Evolutionary conservation across 805 yeast species (phyloP), one percentile per base, ranked within the genome.

Genomic region (Teunomyces lycoperdinae): DNA sequence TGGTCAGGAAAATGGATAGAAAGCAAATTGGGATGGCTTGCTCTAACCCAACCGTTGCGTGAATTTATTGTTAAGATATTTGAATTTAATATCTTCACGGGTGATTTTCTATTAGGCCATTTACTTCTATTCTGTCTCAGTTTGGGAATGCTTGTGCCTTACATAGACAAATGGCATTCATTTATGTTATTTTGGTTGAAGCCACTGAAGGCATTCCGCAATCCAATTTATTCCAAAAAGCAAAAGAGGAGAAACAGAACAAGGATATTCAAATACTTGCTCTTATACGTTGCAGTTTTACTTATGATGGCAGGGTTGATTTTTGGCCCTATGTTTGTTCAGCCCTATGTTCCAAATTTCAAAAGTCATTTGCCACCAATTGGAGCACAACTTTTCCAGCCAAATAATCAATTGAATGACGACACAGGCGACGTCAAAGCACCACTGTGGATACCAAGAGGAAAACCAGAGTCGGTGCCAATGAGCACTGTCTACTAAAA

Each of bases 361-460:
- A 13, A 20, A 20, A 36, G 9, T 11, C 13, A 17, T 2, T 11
- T 30, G 43, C 61, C 50, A 57, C 62, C 14, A 47, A 56, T 42
- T 8, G 44, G 52, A 3, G 43, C 41, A 2, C 54, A 50, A 2
- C 55, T 82, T 34, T 58, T 83, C 6, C 90, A 85, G 59, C 89
- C 90, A 1, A 75, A 68, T 33, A 58, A 66, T 34, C 87, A 83
- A 57, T 70, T 77, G 40, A 81, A 83, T 53, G 83, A 85, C 56
- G 89, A 85, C 58, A 84, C 89, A 0, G 89, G 89, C 0, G 68
- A 58, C 0, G 44, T 47, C 20, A 26, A n/a, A 20, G 86, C 85
- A 0, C 85, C 87, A 0, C 45, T 63, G 1, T 63, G 68, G 9
- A 69, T 81, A 11, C 53, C 68, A 11, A 65, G 72, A 5, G 67